Percentiles rank a stretch among this genome's conserved stretches.
Conservation (phyloP, 257 asterid species). For the Solanum microdontum region DNA sequence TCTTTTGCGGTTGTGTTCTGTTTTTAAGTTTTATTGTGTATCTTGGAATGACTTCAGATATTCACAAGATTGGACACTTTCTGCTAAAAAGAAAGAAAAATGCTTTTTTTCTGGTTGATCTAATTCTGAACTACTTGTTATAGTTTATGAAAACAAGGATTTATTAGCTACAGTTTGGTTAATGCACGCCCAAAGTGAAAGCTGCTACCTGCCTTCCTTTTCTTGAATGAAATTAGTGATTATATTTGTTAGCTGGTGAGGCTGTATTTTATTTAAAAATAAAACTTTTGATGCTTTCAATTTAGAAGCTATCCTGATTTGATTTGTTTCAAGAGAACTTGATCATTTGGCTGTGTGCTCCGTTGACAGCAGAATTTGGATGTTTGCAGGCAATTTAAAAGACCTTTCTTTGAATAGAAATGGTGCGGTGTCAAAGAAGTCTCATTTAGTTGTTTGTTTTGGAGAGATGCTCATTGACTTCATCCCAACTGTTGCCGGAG, state of each 20-base stretch:
- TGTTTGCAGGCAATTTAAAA: slow-evolving; percentile 36
- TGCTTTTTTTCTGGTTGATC: neutral
- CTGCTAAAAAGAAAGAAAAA: neutral
- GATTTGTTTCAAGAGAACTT: neutral
- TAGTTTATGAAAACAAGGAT: neutral
- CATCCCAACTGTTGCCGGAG: slow-evolving; percentile 75
- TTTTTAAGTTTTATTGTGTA: neutral
- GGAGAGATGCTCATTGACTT: slow-evolving; percentile 95
- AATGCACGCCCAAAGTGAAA: neutral
- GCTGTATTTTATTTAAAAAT: neutral
- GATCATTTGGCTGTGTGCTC: neutral
- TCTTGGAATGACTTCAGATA: neutral
- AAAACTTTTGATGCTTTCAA: neutral
- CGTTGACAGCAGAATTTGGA: neutral
- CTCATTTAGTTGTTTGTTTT: slow-evolving; percentile 60
- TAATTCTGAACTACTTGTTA: neutral
- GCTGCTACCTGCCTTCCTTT: neutral
- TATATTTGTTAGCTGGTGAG: neutral
- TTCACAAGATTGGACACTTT: neutral
- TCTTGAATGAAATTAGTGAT: neutral
- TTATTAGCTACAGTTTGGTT: neutral
- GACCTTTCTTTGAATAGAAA: slow-evolving; percentile 31
- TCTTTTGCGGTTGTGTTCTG: neutral
- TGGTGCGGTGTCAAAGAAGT: slow-evolving; percentile 19
- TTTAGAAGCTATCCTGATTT: neutral